A percentile compares a stretch with the other conserved stretches of the same genome.
phyloP scores from a whole-genome alignment of 2,329 filamentous ascomycete genomes.

The Incumbomyces lentus region DNA sequence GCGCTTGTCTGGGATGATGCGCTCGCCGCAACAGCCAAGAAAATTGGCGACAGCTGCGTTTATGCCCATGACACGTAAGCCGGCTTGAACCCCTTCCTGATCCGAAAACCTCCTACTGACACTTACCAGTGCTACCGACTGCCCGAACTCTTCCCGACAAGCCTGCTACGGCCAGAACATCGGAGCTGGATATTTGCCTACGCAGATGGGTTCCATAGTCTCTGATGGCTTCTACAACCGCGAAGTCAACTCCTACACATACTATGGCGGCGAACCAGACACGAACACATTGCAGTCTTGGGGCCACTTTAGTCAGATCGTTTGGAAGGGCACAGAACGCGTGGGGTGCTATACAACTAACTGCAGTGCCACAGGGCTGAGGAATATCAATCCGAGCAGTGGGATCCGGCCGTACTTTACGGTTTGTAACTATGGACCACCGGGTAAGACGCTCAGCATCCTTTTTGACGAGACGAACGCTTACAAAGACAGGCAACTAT shows the following conservation, averaged over 20 bases:
- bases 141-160: slow-evolving; percentile 12
- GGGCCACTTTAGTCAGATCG: slow-evolving; percentile 67
- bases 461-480: not conserved
- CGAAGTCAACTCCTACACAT: slow-evolving; percentile 54
- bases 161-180: slow-evolving; percentile 85
- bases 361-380: slow-evolving; percentile 32
- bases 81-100: not conserved
- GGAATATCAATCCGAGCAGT: slow-evolving; percentile 28
- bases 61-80: slow-evolving; percentile 69
- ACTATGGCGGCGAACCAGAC: slow-evolving; percentile 50
- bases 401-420: slow-evolving; percentile 53
- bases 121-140: slow-evolving; percentile 35
- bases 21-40: slow-evolving; percentile 53
- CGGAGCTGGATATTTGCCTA: slow-evolving; percentile 49
- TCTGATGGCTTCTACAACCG: slow-evolving; percentile 81
- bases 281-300: slow-evolving; percentile 51
- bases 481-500: slow-evolving; percentile 9
- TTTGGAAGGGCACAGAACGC: slow-evolving; percentile 53
- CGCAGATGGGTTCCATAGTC: slow-evolving; percentile 51
- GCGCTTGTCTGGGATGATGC: slow-evolving; percentile 54
- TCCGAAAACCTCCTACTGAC: slow-evolving; percentile 1
- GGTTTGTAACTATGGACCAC: slow-evolving; percentile 75
- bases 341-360: slow-evolving; percentile 39
- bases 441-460: slow-evolving; percentile 48
- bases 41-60: slow-evolving; percentile 55